Evolutionary conservation across 163 green algal genomes (phyloP), one percentile per base, ranked within the genome.

Genomic region (Coccomyxa subellipsoidea): DNA sequence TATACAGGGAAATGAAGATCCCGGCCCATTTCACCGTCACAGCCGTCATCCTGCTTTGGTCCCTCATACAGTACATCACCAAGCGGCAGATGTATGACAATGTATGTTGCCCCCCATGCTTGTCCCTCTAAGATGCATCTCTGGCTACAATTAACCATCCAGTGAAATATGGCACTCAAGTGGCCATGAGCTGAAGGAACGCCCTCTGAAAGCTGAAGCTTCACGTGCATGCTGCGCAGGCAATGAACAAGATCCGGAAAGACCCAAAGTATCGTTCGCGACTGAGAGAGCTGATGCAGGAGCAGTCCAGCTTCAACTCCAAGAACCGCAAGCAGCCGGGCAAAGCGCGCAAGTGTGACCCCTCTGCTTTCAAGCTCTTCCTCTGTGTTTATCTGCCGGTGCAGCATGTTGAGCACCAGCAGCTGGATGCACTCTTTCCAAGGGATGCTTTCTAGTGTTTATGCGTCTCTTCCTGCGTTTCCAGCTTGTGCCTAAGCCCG

Each of bases 1-100:
- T 34, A 12, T 73, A 73, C n/a, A 34, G 10, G 66, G 29, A 73
- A 34, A 73, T 73, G 66, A 73, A 73, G 66, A 73, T 73, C n/a
- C 66, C 66, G 4, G 66, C 66, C 15, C 66, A 73, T 8, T 73
- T 35, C 66, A 73, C 29, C 27, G n/a, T 73, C 18, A 73, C 66
- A 12, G 66, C 2, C 4, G 29, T 73, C 66, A 34, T 73, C 66
- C 66, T 73, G 66, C 31, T 73, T 6, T 36, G 27, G 29, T 73
- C 66, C 32, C 0, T n/a, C 66, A n/a, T 73, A 18, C 66, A 73
- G 66, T 73, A 73, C 27, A 18, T 73, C 2, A 73, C 29, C 6
- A 73, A 34, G 66, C 8, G 32, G n/a, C 27, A 36, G 18, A 36
- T 34, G n/a, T 34, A 73, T 7, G 18, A 73, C 21, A 73, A 73